Base-by-base conservation (phyloP, 371 early-diverging fungal genomes). In the Smittium culicis region DNA sequence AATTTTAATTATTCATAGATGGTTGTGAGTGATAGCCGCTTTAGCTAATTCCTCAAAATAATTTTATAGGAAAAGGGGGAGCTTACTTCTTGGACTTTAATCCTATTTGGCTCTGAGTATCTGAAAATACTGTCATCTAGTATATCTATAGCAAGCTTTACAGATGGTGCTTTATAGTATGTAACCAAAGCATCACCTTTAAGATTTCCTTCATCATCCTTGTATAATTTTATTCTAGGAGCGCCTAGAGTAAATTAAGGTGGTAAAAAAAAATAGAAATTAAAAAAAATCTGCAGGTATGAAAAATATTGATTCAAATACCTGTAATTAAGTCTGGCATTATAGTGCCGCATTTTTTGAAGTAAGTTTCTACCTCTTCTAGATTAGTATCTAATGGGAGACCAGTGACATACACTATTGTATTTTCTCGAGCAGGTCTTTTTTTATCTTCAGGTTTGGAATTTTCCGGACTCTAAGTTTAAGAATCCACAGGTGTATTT, bases 111-210 rank as follows among this genome's bases (percentile, higher is more conserved):
- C 17, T 79, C 81, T 1, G 85, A 86, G 3, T 81, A 72, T 14
- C 95, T 85, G 62, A 91, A 85, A 30, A 85, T 85, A 1, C 87
- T 75, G 28, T 95, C 95, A 71, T 96, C 94, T 77, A 94, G 64
- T 31, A 97, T 77, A 54, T 87, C 80, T 34, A 89, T 79, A 0
- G 93, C 91, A 31, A 97, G 75, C 8, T 85, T 77, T 11, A 95
- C 94, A 0, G 91, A 91, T 66, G 94, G 94, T 65, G 84, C 87
- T 73, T 93, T 88, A 68, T 92, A 86, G 70, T 89, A 95, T 0
- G 88, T 88, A 25, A 96, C 86, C 17, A 95, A 76, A 0, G 88
- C 96, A 71, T 96, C 97, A 0, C 96, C 97, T 71, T 94, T 95
- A 54, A 81, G 73, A 1, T 70, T 67, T 17, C 85, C 87, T 11